A percentile compares a stretch with the other conserved stretches of the same genome.
Evolutionary conservation across 2,329 filamentous ascomycete genomes (phyloP).

Genomic region (Apiospora arundinis): DNA sequence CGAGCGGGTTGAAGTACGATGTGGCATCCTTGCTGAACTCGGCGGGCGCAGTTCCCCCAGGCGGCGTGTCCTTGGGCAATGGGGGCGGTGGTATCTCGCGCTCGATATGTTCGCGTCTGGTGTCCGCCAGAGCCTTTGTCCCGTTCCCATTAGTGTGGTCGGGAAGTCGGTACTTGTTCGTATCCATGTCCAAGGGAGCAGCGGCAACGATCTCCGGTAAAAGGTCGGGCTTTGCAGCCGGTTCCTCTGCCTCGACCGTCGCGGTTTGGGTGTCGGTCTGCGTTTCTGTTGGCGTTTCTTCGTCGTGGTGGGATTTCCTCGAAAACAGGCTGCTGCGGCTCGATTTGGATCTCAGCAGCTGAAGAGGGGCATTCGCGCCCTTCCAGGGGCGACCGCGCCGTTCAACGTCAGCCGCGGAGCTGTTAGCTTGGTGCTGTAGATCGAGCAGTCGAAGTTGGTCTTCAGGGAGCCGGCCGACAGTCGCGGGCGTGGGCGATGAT

Average conservation of each 20-base stretch:
- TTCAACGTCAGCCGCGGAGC: conserved; percentile 59
- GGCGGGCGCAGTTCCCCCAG: conserved; percentile 44
- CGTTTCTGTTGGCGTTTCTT: conserved; percentile 31
- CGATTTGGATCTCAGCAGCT: conserved; percentile 39
- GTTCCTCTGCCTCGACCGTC: conserved; percentile 36
- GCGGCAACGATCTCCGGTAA: conserved; percentile 59
- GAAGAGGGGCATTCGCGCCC: conserved; percentile 63
- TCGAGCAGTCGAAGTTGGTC: conserved; percentile 74
- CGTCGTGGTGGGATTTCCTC: conserved; percentile 29
- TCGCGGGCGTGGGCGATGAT: conserved; percentile 41
- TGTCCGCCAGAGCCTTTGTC: conserved; percentile 66
- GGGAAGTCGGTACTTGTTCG: conserved; percentile 75
- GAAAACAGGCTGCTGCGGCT: conserved; percentile 38
- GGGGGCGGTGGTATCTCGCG: conserved; percentile 53
- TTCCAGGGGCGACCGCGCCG: conserved; percentile 76
- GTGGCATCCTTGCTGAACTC: conserved; percentile 58
- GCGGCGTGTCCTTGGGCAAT: conserved; percentile 60
- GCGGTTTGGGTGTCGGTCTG: conserved; percentile 31
- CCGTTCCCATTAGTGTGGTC: conserved; percentile 74
- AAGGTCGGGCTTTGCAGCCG: conserved; percentile 40
- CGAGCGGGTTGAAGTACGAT: conserved; percentile 71
- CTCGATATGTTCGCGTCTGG: conserved; percentile 63
- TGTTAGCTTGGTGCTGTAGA: conserved; percentile 63
- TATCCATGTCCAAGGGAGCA: conserved; percentile 68
- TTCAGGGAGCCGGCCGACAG: conserved; percentile 72